Conservation (phyloP, 768 basidiomycete genomes). For the Mycena leptocephala region DNA sequence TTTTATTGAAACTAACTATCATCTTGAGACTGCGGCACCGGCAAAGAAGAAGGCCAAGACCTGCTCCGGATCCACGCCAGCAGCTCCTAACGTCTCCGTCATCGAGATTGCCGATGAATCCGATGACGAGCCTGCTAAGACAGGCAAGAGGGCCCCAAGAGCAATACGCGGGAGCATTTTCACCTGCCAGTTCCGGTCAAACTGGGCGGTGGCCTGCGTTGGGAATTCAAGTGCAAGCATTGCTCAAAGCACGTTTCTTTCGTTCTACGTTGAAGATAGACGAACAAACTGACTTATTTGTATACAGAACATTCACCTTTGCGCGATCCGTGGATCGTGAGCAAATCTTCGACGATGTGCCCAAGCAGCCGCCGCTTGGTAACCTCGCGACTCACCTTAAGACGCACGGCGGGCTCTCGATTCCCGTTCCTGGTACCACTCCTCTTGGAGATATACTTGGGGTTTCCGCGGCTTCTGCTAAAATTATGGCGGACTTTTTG, state of each 20-base stretch:
- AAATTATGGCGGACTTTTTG: slow-evolving; percentile 49
- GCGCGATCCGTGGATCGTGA: slow-evolving; percentile 3
- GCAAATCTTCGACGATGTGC: slow-evolving; percentile 40
- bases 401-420: not conserved
- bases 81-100: not conserved
- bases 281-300: not conserved
- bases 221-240: slow-evolving; percentile 5
- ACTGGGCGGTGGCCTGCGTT: not conserved
- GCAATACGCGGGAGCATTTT: not conserved
- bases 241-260: not conserved
- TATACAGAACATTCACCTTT: not conserved
- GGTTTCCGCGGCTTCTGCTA: slow-evolving; percentile 8
- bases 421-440: slow-evolving; percentile 32
- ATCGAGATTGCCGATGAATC: slow-evolving; percentile 1
- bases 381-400: slow-evolving; percentile 46
- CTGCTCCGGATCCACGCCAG: no score
- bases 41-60: no score
- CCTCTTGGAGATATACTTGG: slow-evolving; percentile 10
- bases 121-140: not conserved
- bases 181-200: not conserved
- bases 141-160: not conserved
- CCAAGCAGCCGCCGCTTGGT: slow-evolving; percentile 37
- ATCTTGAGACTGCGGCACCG: no score
- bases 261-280: no score
- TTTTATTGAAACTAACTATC: no score